phyloP scores from a whole-genome alignment of 2,329 filamentous ascomycete species.

The Verticillium nubilum region DNA sequence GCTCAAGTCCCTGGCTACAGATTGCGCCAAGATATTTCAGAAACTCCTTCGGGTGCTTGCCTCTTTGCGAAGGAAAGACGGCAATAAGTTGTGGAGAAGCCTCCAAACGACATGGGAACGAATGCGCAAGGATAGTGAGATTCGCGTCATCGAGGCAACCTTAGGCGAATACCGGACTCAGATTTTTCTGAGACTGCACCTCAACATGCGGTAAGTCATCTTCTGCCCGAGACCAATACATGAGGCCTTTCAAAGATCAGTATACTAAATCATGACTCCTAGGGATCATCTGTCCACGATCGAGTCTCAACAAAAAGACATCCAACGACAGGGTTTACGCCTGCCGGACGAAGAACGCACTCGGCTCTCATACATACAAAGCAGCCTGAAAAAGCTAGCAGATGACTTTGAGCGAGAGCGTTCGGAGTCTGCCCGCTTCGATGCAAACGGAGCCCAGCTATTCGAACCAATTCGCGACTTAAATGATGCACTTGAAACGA shows the following conservation, averaged over 20 bases:
- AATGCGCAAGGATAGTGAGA: not conserved
- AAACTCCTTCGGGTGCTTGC: not conserved
- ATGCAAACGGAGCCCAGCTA: not conserved
- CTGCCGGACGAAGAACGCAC: not conserved
- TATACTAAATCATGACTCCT: not conserved
- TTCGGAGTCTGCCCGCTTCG: not conserved
- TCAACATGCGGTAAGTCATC: not conserved
- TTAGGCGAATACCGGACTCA: not conserved
- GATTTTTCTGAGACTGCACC: not conserved
- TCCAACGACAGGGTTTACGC: not conserved
- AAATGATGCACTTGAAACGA: not conserved
- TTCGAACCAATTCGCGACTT: not conserved
- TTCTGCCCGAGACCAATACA: not conserved
- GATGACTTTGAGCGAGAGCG: not conserved
- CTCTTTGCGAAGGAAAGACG: not conserved
- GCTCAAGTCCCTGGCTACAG: not conserved
- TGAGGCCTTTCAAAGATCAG: not conserved
- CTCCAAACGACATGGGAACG: not conserved
- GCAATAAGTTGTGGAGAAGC: not conserved
- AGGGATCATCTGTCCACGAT: not conserved
- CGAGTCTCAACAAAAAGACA: not conserved
- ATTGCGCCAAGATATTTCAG: not conserved
- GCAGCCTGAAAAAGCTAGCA: not conserved
- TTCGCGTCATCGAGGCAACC: not conserved
- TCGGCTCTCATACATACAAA: not conserved